phyloP scores from a whole-genome alignment of 352 stramenopile genomes.

The Globisporangium yorkense region DNA sequence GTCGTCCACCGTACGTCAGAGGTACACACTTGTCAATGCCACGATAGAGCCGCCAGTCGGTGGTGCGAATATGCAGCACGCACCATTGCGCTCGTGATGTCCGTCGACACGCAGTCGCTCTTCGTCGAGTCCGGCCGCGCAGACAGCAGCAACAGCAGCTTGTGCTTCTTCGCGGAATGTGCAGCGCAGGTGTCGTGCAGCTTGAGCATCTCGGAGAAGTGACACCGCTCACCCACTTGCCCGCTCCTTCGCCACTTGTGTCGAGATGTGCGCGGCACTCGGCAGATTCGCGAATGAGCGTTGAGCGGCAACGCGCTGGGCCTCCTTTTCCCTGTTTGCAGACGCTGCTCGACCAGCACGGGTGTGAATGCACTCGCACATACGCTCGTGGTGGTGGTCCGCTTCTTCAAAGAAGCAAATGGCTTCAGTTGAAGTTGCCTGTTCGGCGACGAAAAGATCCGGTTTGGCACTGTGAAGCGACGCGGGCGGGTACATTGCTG shows the following conservation, averaged over 20 bases:
- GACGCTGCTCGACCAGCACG: background rate
- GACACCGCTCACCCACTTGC: background rate
- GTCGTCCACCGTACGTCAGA: background rate
- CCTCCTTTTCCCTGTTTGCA: background rate
- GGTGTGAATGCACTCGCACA: background rate
- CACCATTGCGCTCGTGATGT: constrained; percentile 5
- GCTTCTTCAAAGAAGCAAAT: background rate
- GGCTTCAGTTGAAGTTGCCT: constrained; percentile 10
- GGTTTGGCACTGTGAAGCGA: constrained; percentile 1
- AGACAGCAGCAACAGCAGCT: background rate
- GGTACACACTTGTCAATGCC: background rate
- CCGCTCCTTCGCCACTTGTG: constrained; percentile 1
- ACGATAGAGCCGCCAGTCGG: background rate
- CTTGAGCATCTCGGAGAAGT: background rate
- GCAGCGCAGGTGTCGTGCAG: background rate
- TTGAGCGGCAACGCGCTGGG: background rate
- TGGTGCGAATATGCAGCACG: background rate
- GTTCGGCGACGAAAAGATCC: constrained; percentile 4
- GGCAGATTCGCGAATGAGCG: constrained; percentile 10
- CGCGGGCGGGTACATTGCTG: background rate
- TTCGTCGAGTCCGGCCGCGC: background rate
- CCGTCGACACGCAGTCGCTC: background rate
- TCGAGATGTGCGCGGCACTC: background rate
- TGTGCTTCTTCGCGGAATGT: background rate
- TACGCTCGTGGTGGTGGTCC: background rate